Evolutionary conservation across 164 flowering plant species (phyloP).

Genomic region (Nymphaea thermarum): DNA sequence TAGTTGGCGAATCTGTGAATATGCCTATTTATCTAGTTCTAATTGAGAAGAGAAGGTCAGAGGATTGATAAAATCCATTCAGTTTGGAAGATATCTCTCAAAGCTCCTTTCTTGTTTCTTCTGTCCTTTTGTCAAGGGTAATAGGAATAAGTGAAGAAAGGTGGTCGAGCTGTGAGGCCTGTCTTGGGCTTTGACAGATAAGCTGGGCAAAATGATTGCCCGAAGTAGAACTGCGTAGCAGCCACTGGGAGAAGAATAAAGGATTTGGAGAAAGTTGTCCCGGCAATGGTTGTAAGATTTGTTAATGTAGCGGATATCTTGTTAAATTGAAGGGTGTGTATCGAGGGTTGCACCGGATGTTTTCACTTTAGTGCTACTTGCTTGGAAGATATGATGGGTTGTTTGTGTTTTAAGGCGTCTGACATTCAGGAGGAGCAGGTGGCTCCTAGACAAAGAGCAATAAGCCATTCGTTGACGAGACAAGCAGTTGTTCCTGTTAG

Average conservation of each 20-base stretch:
- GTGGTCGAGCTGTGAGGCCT: no score
- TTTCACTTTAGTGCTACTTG: background rate
- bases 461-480: constrained; percentile 21
- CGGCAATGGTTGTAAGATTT: background rate
- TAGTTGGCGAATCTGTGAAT: no score
- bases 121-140: no score
- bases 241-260: background rate
- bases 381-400: constrained; percentile 23
- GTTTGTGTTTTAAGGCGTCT: constrained; percentile 26
- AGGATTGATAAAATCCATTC: no score
- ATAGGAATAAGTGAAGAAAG: no score
- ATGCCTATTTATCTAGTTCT: no score
- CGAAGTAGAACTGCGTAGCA: background rate
- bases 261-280: background rate
- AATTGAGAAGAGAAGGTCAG: no score
- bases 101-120: no score
- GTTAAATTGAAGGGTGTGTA: background rate
- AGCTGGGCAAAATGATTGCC: background rate
- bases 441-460: constrained; percentile 11
- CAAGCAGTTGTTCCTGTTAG: constrained; percentile 9
- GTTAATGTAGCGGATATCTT: background rate
- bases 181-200: background rate
- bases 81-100: no score
- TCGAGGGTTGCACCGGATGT: background rate
- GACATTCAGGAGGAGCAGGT: constrained; percentile 22